These are phyloP conservation scores for Saccharomycopsis babjevae DNA, from an alignment of 805 yeast genomes.

Conservation along the genomic window DNA sequence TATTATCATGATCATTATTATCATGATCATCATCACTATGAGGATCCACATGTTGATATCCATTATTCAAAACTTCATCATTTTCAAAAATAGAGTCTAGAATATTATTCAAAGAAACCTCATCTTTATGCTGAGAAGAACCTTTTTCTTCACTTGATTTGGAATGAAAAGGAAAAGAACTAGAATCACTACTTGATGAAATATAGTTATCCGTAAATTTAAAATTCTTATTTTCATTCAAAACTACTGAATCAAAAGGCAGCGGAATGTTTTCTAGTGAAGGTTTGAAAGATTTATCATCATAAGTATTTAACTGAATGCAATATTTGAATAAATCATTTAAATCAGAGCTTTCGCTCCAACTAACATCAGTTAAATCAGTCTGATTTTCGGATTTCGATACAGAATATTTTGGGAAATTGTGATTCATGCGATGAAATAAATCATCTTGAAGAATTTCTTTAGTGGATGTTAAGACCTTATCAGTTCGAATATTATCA, in stretches of 20 bases:
- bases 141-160: background rate
- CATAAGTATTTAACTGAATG: background rate
- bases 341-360: slow-evolving; percentile 36
- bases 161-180: background rate
- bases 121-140: background rate
- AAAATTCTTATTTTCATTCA: background rate
- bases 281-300: background rate
- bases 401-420: background rate
- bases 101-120: background rate
- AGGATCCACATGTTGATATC: background rate
- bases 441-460: background rate
- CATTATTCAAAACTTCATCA: background rate
- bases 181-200: background rate
- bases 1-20: background rate
- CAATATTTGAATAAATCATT: slow-evolving; percentile 17
- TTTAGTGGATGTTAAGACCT: background rate
- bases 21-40: background rate
- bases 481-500: background rate
- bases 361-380: slow-evolving; percentile 20
- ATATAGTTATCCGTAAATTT: background rate
- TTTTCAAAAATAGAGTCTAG: background rate
- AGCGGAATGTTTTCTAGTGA: background rate
- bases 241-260: slow-evolving; percentile 2
- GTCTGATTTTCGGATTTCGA: background rate
- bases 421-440: background rate